Conservation (phyloP, 345 rosid genomes). For the Eucalyptus leucophloia region DNA sequence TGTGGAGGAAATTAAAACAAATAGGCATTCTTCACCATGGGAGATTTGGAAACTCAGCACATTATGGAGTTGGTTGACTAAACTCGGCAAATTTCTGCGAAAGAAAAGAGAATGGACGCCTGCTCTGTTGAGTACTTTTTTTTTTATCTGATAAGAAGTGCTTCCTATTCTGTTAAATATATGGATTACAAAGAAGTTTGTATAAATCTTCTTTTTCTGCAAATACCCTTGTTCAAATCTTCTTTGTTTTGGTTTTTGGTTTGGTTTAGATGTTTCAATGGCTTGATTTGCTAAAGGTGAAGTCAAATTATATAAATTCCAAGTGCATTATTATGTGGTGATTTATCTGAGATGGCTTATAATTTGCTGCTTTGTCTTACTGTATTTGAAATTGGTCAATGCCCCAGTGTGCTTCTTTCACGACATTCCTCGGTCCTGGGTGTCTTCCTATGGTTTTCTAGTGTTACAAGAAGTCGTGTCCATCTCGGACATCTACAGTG, state of each 20-base stretch:
- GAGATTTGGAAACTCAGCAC: too few species aligned
- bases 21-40: too few species aligned
- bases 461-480: too few species aligned
- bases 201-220: neutral
- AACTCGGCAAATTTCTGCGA: too few species aligned
- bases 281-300: neutral
- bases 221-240: neutral
- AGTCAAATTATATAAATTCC: neutral
- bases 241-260: neutral
- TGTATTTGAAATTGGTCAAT: neutral
- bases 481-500: too few species aligned
- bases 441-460: too few species aligned
- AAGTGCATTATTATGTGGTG: neutral
- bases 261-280: neutral
- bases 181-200: neutral
- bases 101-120: too few species aligned
- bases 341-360: neutral
- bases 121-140: too few species aligned
- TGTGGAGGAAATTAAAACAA: too few species aligned
- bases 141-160: too few species aligned
- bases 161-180: neutral
- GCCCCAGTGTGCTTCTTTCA: neutral
- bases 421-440: accelerated
- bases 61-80: too few species aligned
- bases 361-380: neutral